Evolutionary conservation across 2,329 filamentous ascomycete species (phyloP), one percentile per base, ranked within the genome.

Genomic region (Colletotrichum filicis): DNA sequence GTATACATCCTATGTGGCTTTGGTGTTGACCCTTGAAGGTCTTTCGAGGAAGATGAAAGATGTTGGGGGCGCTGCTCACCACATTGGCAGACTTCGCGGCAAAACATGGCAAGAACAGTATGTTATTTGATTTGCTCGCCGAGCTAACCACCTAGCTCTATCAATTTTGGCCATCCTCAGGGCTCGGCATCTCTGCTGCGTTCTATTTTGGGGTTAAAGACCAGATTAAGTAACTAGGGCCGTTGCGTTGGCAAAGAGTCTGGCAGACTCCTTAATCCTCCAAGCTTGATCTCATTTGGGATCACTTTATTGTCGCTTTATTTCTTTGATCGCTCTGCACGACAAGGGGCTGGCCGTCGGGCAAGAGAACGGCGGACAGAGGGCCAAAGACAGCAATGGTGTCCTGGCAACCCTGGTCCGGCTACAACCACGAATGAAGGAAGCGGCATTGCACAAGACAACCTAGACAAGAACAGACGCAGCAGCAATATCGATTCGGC

Each of bases 41-140:
- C 16, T 37, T 26, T 9, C 16, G 42, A 19, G 64, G 26, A 66
- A 35, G 70, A 42, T 56, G 16, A 4, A 35, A 55, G 66, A 7
- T 49, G 53, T 1, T 30, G 28, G 3, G 14, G 35, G 52, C 30
- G 66, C 14, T 60, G 28, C 42, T 70, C 59, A 19, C 46, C 46
- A 65, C 6, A 55, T 16, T 35, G 52, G 42, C 35, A 61, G 49
- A 57, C 37, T 46, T 42, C 42, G 30, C 66, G 70, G 66, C 66
- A 22, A 37, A 65, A 60, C 46, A 61, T 59, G 46, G 70, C 19
- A 8, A 70, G 56, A 73, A 65, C 57, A 73, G 66, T 26, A 73
- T 49, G 37, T 42, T 42, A 42, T 42, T 42, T 42, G 37, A 32
- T 65, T 35, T 56, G 32, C 66, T 66, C 58, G 58, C 53, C 52